Evolutionary conservation across 1,284 basidiomycete genomes (phyloP).

Genomic region (Rhizoctonia solani): DNA sequence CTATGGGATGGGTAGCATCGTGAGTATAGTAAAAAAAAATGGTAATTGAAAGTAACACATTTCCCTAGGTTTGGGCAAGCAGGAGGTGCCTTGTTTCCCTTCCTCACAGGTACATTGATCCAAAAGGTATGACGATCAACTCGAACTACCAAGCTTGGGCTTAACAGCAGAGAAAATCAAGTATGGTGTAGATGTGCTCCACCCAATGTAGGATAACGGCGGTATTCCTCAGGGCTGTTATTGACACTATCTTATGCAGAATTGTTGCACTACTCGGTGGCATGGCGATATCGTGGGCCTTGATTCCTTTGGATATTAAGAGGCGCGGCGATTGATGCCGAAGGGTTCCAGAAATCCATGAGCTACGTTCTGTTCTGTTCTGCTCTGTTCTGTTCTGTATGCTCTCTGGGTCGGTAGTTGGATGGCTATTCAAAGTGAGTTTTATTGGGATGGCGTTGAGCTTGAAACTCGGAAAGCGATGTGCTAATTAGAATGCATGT

Average conservation of each 20-base stretch:
- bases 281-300: not conserved
- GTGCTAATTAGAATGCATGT: too few relatives aligned
- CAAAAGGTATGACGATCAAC: not conserved
- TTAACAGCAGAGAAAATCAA: not conserved
- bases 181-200: constrained; percentile 6
- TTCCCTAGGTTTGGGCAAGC: constrained; percentile 15
- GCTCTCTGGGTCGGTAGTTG: too few relatives aligned
- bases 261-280: constrained; percentile 2
- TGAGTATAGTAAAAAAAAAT: not conserved
- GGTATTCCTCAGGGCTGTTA: too few relatives aligned
- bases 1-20: constrained; percentile 18
- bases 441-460: too few relatives aligned
- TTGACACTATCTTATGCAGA: not conserved
- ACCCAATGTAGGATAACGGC: constrained; percentile 19
- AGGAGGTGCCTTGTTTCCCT: constrained; percentile 9
- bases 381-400: too few relatives aligned
- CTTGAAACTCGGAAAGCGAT: too few relatives aligned
- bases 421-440: too few relatives aligned
- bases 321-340: constrained; percentile 17
- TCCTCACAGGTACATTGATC: constrained; percentile 13
- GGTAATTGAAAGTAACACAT: not conserved
- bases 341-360: too few relatives aligned
- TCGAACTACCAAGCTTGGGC: not conserved
- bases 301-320: constrained; percentile 3
- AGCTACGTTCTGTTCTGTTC: too few relatives aligned